A percentile compares a stretch with the other conserved stretches of the same genome.
phyloP scores from a whole-genome alignment of 306 rosid genomes.

The Glycyrrhiza uralensis region DNA sequence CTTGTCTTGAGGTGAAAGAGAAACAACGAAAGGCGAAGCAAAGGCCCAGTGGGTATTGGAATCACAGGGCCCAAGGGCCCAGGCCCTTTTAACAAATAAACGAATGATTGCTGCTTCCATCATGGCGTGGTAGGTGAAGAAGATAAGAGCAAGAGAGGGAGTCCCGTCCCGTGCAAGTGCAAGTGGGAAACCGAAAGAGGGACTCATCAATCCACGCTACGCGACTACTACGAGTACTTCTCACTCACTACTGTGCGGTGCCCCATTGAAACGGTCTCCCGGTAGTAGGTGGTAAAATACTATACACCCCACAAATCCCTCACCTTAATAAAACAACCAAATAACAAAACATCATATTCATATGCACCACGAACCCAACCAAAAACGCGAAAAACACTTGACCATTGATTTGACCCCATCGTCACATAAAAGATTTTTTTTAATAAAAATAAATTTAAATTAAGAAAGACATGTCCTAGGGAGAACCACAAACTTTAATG shows the following conservation, averaged over 20 bases:
- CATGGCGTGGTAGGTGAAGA: slow-evolving; percentile 18
- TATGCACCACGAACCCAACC: too few species aligned
- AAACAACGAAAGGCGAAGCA: not conserved
- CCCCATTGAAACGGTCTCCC: not conserved
- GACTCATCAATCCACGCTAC: not conserved
- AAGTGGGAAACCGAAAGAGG: not conserved
- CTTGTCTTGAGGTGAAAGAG: not conserved
- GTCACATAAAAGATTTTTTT: too few species aligned
- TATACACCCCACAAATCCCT: too few species aligned
- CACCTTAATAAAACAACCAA: too few species aligned
- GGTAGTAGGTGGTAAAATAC: too few species aligned
- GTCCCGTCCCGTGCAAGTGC: too few species aligned
- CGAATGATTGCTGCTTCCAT: not conserved
- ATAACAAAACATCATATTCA: too few species aligned
- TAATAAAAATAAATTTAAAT: too few species aligned
- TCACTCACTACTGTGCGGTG: too few species aligned
- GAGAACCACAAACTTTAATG: too few species aligned
- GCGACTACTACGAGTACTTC: not conserved
- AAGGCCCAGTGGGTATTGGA: not conserved
- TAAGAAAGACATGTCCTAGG: too few species aligned
- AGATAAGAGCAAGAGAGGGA: not conserved
- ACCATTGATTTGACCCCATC: not conserved
- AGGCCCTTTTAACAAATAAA: not conserved
- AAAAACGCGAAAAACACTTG: not conserved
- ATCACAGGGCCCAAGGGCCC: not conserved